phyloP scores from a whole-genome alignment of 768 basidiomycete genomes.

The Leucocoprinus sp. region DNA sequence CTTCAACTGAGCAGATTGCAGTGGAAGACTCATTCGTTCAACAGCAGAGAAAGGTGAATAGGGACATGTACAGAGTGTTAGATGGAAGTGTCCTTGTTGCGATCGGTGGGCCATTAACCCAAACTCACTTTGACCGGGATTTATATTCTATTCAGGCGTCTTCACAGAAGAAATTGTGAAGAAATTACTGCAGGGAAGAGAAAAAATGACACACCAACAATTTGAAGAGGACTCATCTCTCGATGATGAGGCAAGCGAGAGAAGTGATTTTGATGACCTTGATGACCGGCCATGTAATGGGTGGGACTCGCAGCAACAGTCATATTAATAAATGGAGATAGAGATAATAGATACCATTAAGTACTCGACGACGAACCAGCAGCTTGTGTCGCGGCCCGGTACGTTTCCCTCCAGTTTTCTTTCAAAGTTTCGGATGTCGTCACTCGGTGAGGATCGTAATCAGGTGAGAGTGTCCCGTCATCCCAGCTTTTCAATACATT shows the following conservation, averaged over 20 bases:
- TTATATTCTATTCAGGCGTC: slow-evolving; percentile 38
- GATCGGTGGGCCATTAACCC: slow-evolving; percentile 39
- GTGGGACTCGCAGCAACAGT: no score
- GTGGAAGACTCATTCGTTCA: slow-evolving; percentile 13
- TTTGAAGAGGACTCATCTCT: slow-evolving; percentile 11
- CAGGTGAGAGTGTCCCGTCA: slow-evolving; percentile 57
- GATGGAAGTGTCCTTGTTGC: slow-evolving; percentile 70
- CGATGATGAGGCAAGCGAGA: slow-evolving; percentile 8
- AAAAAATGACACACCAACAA: background rate
- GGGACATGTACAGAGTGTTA: slow-evolving; percentile 70
- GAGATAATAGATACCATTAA: slow-evolving; percentile 4
- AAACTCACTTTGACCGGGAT: background rate
- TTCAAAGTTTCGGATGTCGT: slow-evolving; percentile 31
- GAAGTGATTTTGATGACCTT: background rate
- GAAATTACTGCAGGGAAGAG: slow-evolving; percentile 21
- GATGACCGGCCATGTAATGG: no score
- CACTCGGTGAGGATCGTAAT: slow-evolving; percentile 34
- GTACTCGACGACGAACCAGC: slow-evolving; percentile 9
- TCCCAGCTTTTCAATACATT: slow-evolving; percentile 84
- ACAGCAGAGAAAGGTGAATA: slow-evolving; percentile 19
- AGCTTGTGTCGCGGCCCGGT: slow-evolving; percentile 10
- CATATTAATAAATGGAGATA: no score
- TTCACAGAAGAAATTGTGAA: slow-evolving; percentile 60
- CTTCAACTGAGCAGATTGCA: background rate
- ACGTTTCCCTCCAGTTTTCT: slow-evolving; percentile 23